phyloP scores from a whole-genome alignment of 2,329 filamentous ascomycete genomes.

The Colletotrichum tropicicola region DNA sequence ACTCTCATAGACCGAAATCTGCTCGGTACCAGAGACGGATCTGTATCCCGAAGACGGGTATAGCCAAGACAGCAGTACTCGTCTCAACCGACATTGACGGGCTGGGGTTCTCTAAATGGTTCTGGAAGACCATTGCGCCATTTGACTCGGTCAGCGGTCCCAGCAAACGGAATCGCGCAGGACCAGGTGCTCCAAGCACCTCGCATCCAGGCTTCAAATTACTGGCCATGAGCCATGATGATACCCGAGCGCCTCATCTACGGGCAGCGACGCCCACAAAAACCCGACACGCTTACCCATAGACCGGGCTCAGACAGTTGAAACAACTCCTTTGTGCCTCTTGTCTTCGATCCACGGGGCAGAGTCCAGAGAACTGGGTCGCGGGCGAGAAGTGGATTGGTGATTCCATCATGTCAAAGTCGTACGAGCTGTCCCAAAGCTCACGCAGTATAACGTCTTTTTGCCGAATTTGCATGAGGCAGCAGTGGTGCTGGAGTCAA shows the following conservation, averaged over 20 bases:
- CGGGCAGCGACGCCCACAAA: not conserved
- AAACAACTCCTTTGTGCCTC: conserved; percentile 19
- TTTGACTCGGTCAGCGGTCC: not conserved
- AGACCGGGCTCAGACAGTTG: not conserved
- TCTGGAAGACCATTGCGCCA: not conserved
- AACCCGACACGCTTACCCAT: not conserved
- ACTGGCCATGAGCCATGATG: too few species aligned
- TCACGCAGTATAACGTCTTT: conserved; percentile 23
- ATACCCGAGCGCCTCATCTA: not conserved
- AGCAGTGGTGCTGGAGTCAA: too few species aligned
- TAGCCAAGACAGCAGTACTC: too few species aligned
- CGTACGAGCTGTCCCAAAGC: not conserved
- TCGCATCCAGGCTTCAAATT: not conserved
- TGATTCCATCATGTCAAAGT: not conserved
- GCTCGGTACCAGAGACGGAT: too few species aligned
- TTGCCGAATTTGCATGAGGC: too few species aligned
- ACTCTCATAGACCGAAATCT: too few species aligned
- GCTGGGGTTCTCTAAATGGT: not conserved
- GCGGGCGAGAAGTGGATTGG: conserved; percentile 1
- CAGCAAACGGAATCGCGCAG: not conserved
- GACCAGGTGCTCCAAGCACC: not conserved
- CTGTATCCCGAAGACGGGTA: too few species aligned
- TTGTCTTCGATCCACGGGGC: conserved; percentile 25
- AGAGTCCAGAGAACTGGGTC: conserved; percentile 15
- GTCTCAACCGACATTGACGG: not conserved